phyloP scores from a whole-genome alignment of 306 rosid genomes.

The Ceratonia siliqua region DNA sequence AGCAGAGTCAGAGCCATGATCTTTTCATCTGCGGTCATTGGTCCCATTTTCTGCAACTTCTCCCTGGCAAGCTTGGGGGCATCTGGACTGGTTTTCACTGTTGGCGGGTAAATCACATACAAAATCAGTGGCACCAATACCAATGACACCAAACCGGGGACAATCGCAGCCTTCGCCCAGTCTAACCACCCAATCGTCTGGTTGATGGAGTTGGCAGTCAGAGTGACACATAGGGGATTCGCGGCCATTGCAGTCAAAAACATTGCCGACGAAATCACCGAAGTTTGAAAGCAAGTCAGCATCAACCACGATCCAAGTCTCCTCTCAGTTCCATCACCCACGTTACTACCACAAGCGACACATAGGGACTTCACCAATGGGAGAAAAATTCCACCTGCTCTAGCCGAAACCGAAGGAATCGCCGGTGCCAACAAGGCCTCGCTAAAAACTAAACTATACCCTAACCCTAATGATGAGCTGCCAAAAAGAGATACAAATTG shows the following conservation, averaged over 20 bases:
- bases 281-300: slow-evolving; percentile 97
- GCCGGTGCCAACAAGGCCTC: slow-evolving; percentile 96
- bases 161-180: slow-evolving; percentile 92
- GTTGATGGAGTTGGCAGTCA: slow-evolving; percentile 69
- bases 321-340: slow-evolving; percentile 84
- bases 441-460: slow-evolving; percentile 92
- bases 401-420: slow-evolving; percentile 90
- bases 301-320: slow-evolving; percentile 88
- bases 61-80: slow-evolving; percentile 94
- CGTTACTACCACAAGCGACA: slow-evolving; percentile 94
- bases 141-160: slow-evolving; percentile 86
- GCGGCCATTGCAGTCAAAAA: slow-evolving; percentile 98
- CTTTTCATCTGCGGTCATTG: slow-evolving; percentile 75
- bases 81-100: slow-evolving; percentile 83
- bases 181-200: slow-evolving; percentile 96
- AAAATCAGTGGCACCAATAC: slow-evolving; percentile 81
- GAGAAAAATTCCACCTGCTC: slow-evolving; percentile 93
- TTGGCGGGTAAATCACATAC: slow-evolving; percentile 84
- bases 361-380: slow-evolving; percentile 89
- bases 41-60: slow-evolving; percentile 88
- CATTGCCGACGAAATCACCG: slow-evolving; percentile 94
- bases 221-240: slow-evolving; percentile 81
- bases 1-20: slow-evolving; percentile 87
- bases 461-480: slow-evolving; percentile 89
- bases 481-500: slow-evolving; percentile 92